Evolutionary conservation across 768 basidiomycete species (phyloP).

Genomic region (Lanmaoa pseudosensibilis): DNA sequence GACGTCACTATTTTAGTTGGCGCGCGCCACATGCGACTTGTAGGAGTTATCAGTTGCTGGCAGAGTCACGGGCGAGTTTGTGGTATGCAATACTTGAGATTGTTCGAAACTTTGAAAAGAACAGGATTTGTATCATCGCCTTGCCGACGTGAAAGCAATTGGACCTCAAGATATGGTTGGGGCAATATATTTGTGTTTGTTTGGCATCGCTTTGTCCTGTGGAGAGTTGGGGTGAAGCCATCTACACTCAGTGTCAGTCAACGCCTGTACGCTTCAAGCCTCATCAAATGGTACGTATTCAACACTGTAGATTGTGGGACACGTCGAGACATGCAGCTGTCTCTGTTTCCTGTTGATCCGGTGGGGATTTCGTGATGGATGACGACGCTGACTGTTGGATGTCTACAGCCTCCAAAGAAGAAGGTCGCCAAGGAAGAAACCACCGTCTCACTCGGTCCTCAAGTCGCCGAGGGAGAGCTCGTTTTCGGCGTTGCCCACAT

Average conservation of each 20-base stretch:
- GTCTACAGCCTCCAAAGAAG: slow-evolving; percentile 78
- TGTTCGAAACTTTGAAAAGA: no score
- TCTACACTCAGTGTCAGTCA: slow-evolving; percentile 8
- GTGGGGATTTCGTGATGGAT: slow-evolving; percentile 45
- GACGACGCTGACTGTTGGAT: slow-evolving; percentile 49
- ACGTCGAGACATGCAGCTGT: not conserved
- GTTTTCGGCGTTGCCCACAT: slow-evolving; percentile 99
- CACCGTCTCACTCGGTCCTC: slow-evolving; percentile 90
- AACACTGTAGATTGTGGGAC: not conserved
- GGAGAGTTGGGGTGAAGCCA: not conserved
- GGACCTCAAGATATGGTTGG: no score
- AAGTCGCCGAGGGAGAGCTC: slow-evolving; percentile 93
- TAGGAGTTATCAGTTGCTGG: no score
- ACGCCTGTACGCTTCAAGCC: slow-evolving; percentile 29
- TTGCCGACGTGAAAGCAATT: no score
- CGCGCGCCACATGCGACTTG: no score
- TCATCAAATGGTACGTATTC: slow-evolving; percentile 39
- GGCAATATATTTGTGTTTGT: slow-evolving; percentile 16
- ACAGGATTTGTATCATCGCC: no score
- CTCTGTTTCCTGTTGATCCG: slow-evolving; percentile 1
- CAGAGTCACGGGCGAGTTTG: no score
- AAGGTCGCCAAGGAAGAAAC: slow-evolving; percentile 78
- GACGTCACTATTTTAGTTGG: no score
- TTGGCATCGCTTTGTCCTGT: slow-evolving; percentile 12
- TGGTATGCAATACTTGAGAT: no score